Percentiles rank a stretch among this genome's conserved stretches.
Conservation (phyloP, 208 protist species). For the Acanthamoeba healyi region DNA sequence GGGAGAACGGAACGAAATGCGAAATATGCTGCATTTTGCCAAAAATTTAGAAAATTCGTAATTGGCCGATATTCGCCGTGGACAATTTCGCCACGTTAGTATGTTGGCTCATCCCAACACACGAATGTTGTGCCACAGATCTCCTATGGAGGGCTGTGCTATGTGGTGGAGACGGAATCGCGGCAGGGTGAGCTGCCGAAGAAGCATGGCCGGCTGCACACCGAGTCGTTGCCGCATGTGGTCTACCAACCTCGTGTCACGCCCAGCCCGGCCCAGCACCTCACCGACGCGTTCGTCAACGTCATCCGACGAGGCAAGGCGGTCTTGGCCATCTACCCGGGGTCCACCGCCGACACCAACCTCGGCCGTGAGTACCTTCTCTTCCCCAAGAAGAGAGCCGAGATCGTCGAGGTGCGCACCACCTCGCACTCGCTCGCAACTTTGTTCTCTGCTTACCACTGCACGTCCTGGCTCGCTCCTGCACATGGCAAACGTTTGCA, state of each 20-base stretch:
- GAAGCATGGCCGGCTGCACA: background rate
- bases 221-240: conserved; percentile 50
- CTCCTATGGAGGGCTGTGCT: conserved; percentile 57
- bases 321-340: background rate
- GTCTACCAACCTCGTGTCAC: conserved; percentile 36
- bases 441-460: background rate
- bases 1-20: no score
- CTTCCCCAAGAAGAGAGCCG: conserved; percentile 37
- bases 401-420: background rate
- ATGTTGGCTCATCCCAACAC: background rate
- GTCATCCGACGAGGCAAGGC: background rate
- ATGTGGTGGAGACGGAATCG: conserved; percentile 66
- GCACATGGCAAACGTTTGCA: no score
- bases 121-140: background rate
- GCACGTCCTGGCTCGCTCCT: no score
- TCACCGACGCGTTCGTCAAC: conserved; percentile 38
- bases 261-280: background rate
- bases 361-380: conserved; percentile 52
- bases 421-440: no score
- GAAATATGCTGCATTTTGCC: no score
- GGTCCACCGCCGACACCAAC: conserved; percentile 3
- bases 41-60: background rate
- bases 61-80: background rate
- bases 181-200: conserved; percentile 13
- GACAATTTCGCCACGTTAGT: no score